Evolutionary conservation across 306 rosid genomes (phyloP).

Genomic region (Urtica urens): DNA sequence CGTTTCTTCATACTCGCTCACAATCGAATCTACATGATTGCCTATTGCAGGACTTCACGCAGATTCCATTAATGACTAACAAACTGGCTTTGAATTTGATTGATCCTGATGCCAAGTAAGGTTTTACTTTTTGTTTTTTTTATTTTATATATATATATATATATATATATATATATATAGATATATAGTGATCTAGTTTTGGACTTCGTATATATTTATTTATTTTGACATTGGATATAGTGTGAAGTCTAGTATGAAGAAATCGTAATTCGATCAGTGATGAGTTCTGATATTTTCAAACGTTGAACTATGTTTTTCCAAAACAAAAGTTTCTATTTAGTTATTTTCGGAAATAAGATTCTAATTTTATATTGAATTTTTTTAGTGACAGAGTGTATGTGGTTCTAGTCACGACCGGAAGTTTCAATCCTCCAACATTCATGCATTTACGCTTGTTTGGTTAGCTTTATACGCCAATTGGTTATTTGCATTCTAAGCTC

Average conservation of each 20-base stretch:
- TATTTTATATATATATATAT: neutral
- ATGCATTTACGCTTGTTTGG: slow-evolving; percentile 94
- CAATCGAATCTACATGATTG: neutral
- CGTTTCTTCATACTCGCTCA: too few species aligned
- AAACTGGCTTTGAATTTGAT: slow-evolving; percentile 38
- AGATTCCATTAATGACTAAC: slow-evolving; percentile 32
- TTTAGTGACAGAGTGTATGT: slow-evolving; percentile 46
- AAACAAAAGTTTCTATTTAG: too few species aligned
- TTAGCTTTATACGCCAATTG: slow-evolving; percentile 19
- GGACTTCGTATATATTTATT: too few species aligned
- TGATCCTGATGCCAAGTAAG: slow-evolving; percentile 37
- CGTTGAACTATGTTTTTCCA: neutral
- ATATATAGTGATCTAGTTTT: too few species aligned
- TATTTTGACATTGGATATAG: too few species aligned
- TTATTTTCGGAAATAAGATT: neutral
- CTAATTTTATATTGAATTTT: neutral
- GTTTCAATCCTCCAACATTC: slow-evolving; percentile 92
- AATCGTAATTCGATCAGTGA: too few species aligned
- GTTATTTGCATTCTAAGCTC: neutral
- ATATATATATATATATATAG: neutral
- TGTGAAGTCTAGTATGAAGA: too few species aligned
- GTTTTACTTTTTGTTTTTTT: neutral
- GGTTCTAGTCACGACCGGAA: slow-evolving; percentile 65
- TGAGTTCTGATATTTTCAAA: neutral
- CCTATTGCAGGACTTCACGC: slow-evolving; percentile 33